Percentiles rank a stretch among this genome's conserved stretches.
These are phyloP conservation scores for Neofusicoccum parvum DNA, from an alignment of 2,329 filamentous ascomycete species.

Conservation along the genomic window DNA sequence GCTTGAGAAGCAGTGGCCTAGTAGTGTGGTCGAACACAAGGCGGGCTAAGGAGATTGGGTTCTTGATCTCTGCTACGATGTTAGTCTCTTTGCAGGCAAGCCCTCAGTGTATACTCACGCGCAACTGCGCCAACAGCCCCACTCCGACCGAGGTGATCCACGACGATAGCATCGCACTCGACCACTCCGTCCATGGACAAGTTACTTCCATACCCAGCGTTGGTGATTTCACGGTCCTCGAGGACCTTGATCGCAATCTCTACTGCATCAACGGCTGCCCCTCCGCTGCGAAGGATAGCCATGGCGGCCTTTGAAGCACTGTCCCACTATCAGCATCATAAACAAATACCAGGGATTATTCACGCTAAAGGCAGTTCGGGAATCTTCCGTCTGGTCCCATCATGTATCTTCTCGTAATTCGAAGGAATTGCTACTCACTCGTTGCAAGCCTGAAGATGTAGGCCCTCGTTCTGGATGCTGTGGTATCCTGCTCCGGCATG, in stretches of 20 bases:
- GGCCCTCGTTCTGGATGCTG: conserved; percentile 78
- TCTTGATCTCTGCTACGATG: conserved; percentile 72
- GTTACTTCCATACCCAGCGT: conserved; percentile 95
- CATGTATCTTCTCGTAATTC: too few relatives aligned
- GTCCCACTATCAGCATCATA: conserved; percentile 23
- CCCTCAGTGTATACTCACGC: conserved; percentile 61
- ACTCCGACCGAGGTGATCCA: conserved; percentile 88
- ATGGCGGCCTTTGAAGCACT: conserved; percentile 86
- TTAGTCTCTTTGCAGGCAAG: conserved; percentile 23
- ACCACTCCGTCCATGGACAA: conserved; percentile 86
- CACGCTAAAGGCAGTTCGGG: too few relatives aligned
- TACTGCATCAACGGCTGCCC: conserved; percentile 81
- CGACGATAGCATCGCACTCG: conserved; percentile 91
- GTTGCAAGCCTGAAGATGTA: conserved; percentile 83
- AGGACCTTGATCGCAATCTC: conserved; percentile 85
- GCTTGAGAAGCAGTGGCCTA: conserved; percentile 75
- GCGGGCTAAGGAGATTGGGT: conserved; percentile 86
- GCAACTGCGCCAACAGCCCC: conserved; percentile 90
- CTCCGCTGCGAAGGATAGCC: conserved; percentile 75
- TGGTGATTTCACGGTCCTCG: conserved; percentile 94
- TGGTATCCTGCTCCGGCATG: conserved; percentile 96
- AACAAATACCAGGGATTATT: neutral
- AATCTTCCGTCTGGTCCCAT: too few relatives aligned
- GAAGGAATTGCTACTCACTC: conserved; percentile 62
- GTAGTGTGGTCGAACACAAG: conserved; percentile 77